Evolutionary conservation across 2,329 filamentous ascomycete species (phyloP).

Genomic region (Magnaporthales sp.): DNA sequence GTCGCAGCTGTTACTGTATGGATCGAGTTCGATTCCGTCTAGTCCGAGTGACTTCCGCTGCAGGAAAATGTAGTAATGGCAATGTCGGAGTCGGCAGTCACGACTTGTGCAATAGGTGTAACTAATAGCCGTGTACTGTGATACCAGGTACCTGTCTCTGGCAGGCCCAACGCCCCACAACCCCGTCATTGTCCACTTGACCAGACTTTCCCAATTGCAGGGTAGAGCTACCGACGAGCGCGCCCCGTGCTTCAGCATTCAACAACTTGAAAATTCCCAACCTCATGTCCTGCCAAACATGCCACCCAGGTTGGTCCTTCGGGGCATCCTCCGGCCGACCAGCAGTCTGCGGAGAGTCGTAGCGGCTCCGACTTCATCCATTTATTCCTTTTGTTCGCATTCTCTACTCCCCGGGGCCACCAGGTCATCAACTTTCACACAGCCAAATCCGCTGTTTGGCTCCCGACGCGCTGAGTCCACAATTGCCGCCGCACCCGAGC

Average conservation of each 20-base stretch:
- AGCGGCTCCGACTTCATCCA: background rate
- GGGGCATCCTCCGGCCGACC: background rate
- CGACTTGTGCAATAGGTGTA: background rate
- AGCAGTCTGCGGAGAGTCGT: background rate
- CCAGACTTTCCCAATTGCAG: background rate
- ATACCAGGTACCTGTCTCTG: background rate
- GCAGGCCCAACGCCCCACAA: background rate
- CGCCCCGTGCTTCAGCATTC: background rate
- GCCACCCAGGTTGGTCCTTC: conserved; percentile 1
- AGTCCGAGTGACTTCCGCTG: background rate
- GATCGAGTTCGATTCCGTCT: background rate
- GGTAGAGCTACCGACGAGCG: background rate
- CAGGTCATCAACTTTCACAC: background rate
- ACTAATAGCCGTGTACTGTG: background rate
- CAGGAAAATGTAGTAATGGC: background rate
- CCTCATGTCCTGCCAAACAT: background rate
- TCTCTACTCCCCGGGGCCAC: background rate
- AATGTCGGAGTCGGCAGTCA: background rate
- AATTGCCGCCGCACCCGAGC: background rate
- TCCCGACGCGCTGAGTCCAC: background rate
- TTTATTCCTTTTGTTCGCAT: background rate
- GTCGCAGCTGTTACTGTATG: background rate
- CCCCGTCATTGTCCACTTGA: background rate
- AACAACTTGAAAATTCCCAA: background rate
- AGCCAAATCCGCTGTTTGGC: background rate